phyloP scores from a whole-genome alignment of 257 asterid species.

The Apocynum venetum region DNA sequence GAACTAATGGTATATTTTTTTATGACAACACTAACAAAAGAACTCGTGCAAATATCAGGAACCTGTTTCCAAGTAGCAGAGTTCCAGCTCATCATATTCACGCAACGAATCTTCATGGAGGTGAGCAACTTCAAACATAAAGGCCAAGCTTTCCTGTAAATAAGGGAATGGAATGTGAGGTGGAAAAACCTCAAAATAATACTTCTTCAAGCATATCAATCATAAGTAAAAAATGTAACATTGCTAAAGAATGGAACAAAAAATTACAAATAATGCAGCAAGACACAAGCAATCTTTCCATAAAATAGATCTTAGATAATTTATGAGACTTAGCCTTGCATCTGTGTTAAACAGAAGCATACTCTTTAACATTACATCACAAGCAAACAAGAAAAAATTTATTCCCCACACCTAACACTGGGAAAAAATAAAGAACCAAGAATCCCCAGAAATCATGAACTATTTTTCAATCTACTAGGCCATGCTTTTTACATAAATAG shows the following conservation, averaged over 20 bases:
- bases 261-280: not conserved
- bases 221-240: not conserved
- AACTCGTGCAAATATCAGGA: conserved; percentile 22
- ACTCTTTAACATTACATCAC: not conserved
- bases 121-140: conserved; percentile 96
- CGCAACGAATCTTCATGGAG: conserved; percentile 98
- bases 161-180: not conserved
- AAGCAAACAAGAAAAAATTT: not conserved
- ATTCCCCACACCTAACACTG: not conserved
- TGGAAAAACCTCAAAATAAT: not conserved
- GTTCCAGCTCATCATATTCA: conserved; percentile 98
- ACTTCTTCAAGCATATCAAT: conserved; percentile 1
- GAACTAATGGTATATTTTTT: not conserved
- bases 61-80: conserved; percentile 99
- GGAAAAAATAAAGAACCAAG: not conserved
- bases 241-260: conserved; percentile 2
- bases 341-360: not conserved
- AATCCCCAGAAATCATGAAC: not conserved
- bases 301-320: not conserved
- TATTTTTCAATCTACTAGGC: not conserved
- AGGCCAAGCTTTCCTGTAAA: conserved; percentile 94
- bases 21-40: conserved; percentile 4
- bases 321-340: conserved; percentile 2
- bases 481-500: not conserved
- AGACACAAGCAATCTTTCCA: not conserved